These are phyloP conservation scores for Scedosporium minutisporum DNA, from an alignment of 2,329 filamentous ascomycete species.

Conservation along the genomic window DNA sequence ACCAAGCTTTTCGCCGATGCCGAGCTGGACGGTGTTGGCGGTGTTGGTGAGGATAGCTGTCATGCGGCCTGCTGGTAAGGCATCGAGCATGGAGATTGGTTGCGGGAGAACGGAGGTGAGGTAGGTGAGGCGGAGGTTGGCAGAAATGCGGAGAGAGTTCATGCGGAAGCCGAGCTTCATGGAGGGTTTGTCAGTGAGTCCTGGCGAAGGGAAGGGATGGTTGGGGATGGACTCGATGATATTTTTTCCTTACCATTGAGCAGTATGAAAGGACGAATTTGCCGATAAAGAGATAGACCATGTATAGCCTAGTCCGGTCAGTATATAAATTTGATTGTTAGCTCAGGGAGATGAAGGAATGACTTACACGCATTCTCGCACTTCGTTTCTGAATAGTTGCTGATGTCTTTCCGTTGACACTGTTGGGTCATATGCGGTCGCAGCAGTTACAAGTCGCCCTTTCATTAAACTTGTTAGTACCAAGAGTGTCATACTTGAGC, in stretches of 20 bases:
- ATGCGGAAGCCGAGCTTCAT: conserved; percentile 34
- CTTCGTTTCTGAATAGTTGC: background rate
- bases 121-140: conserved; percentile 38
- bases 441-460: conserved; percentile 20
- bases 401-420: conserved; percentile 11
- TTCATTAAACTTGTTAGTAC: background rate
- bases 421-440: conserved; percentile 15
- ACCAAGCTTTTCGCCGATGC: conserved; percentile 42
- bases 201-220: background rate
- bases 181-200: background rate
- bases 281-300: conserved; percentile 25
- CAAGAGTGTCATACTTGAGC: background rate
- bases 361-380: conserved; percentile 14
- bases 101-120: conserved; percentile 37
- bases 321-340: background rate
- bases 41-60: conserved; percentile 41
- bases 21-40: conserved; percentile 42
- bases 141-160: conserved; percentile 38
- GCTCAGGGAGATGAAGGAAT: background rate
- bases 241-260: conserved; percentile 16
- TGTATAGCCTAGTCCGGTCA: conserved; percentile 17
- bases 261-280: conserved; percentile 22
- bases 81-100: conserved; percentile 37
- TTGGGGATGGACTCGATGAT: background rate
- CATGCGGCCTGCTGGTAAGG: conserved; percentile 38